Base-by-base conservation (phyloP, 371 early-diverging fungal genomes). In the Umbelopsis sp. region DNA sequence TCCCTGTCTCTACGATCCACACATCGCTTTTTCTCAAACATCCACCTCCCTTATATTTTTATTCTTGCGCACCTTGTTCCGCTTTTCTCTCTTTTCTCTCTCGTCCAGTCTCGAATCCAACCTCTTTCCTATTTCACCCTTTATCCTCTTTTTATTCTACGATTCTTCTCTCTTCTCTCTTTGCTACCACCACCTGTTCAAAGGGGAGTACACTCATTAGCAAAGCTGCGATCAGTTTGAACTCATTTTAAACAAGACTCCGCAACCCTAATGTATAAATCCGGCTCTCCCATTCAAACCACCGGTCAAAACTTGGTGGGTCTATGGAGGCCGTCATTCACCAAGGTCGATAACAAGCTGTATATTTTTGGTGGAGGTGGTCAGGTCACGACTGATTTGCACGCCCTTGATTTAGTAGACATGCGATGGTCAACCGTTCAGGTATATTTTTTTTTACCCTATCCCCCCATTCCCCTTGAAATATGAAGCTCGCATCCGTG, bases 281-380 rank as follows among this genome's bases (percentile, higher is more conserved):
- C 80, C 68, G 85, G 81, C 52, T 80, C 81, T 66, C 81, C 87
- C 35, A 70, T 79, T 64, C 76, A 76, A 65, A 89, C 89, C 20
- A 83, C 84, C 11, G 87, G 87, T 32, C 80, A 86, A 66, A 89
- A 86, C 66, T 74, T 89, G 24, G 87, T 87, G 12, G 89, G 89
- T 32, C 74, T 89, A 29, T 89, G 89, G 89, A 76, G 87, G 48
- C 87, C 87, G 3, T 86, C 87, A 6, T 87, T 89, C 72, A 86
- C 87, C 16, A 82, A 85, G 65, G 87, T 86, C 44, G 82, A 85
- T 63, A 78, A 86, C 63, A 81, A 82, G 65, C 74, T 89, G 22
- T 89, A 84, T 68, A 80, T 86, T 25, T 86, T 81, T 76, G 87
- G 89, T 45, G 89, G 87, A 18, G 89, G 87, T 18, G 87, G 87